Percentiles rank a stretch among this genome's conserved stretches.
These are phyloP conservation scores for Monilinia laxa DNA, from an alignment of 2,329 filamentous ascomycete genomes.

Conservation along the genomic window DNA sequence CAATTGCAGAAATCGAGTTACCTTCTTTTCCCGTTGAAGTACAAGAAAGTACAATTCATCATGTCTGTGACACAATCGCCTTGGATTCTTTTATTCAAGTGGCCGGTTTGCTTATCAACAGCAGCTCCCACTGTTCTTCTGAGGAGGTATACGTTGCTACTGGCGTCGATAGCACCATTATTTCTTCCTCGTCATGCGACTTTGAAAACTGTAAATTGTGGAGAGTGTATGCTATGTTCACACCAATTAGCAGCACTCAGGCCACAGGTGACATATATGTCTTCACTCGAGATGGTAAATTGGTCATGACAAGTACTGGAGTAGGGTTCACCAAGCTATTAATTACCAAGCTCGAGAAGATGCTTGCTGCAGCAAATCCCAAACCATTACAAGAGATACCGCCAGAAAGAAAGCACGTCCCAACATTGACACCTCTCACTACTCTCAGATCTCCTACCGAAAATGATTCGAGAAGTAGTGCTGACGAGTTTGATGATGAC, in stretches of 20 bases:
- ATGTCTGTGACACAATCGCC: slow-evolving; percentile 15
- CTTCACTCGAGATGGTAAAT: slow-evolving; percentile 11
- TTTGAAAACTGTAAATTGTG: slow-evolving; percentile 6
- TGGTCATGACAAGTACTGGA: slow-evolving; percentile 1
- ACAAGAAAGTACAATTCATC: slow-evolving; percentile 1
- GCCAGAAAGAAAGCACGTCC: neutral
- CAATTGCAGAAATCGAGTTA: slow-evolving; percentile 8
- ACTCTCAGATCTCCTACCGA: neutral
- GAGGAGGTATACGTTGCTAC: slow-evolving; percentile 7
- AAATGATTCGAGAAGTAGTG: slow-evolving; percentile 7
- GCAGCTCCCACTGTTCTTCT: neutral
- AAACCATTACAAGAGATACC: neutral
- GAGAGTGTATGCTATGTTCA: slow-evolving; percentile 22
- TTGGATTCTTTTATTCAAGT: slow-evolving; percentile 42
- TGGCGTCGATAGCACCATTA: slow-evolving; percentile 4
- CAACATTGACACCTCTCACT: neutral
- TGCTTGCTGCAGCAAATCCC: slow-evolving; percentile 10
- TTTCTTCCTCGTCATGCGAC: neutral
- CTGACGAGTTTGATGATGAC: slow-evolving; percentile 7
- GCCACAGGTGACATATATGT: slow-evolving; percentile 21
- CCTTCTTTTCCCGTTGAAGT: neutral
- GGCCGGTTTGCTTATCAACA: slow-evolving; percentile 35
- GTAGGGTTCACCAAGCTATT: slow-evolving; percentile 9
- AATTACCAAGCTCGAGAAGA: slow-evolving; percentile 8
- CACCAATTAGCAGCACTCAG: neutral